These are phyloP conservation scores for Fusarium pseudocircinatum DNA, from an alignment of 2,329 filamentous ascomycete species.

Conservation along the genomic window DNA sequence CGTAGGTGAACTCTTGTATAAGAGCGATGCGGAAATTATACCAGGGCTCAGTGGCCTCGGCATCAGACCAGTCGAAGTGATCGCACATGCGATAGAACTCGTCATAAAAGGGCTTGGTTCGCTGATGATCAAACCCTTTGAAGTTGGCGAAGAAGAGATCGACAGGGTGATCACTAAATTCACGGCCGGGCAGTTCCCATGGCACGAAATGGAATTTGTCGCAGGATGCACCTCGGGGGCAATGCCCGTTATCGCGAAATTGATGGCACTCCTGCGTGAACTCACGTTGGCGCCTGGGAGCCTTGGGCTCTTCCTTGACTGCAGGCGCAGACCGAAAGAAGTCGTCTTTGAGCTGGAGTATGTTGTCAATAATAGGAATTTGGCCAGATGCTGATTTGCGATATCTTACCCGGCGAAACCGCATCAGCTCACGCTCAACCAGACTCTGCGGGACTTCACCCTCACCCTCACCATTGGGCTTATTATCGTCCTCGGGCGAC, in stretches of 20 bases:
- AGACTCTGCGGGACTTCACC: not conserved
- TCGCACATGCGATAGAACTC: conserved; percentile 11
- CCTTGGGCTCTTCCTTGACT: not conserved
- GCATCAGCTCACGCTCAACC: not conserved
- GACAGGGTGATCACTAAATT: not conserved
- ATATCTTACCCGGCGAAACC: not conserved
- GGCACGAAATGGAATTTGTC: not conserved
- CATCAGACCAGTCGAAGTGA: not conserved
- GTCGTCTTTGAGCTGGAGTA: not conserved
- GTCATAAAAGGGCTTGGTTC: not conserved
- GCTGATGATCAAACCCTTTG: conserved; percentile 1
- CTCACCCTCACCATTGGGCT: not conserved
- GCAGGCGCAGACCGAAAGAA: not conserved
- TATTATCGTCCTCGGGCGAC: not conserved
- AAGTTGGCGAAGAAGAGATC: conserved; percentile 20
- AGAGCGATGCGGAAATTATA: conserved; percentile 3
- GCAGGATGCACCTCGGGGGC: not conserved
- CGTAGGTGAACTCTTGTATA: conserved; percentile 9
- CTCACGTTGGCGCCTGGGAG: no score
- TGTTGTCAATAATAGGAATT: not conserved
- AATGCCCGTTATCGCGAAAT: not conserved
- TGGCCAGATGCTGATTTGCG: no score
- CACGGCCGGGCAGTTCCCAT: not conserved
- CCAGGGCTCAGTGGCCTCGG: not conserved
- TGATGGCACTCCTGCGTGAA: not conserved